These are phyloP conservation scores for Dactylellina drechsleri DNA, from an alignment of 2,329 filamentous ascomycete species.

Conservation along the genomic window DNA sequence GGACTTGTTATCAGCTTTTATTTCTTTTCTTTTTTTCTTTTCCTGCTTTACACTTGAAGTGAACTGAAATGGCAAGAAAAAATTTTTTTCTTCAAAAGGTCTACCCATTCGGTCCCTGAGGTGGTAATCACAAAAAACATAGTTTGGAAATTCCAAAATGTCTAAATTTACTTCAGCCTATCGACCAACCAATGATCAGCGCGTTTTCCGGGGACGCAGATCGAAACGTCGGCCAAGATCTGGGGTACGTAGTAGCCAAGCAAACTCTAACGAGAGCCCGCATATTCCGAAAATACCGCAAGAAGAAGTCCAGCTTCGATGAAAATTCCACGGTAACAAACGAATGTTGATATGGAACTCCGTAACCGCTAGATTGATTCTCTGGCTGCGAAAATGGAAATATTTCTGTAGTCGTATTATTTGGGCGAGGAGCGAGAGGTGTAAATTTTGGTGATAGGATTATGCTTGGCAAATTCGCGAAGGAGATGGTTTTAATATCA, in stretches of 20 bases:
- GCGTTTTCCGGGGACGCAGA: constrained; percentile 39
- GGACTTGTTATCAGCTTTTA: not conserved
- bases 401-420: no score
- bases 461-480: constrained; percentile 8
- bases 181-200: constrained; percentile 20
- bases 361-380: no score
- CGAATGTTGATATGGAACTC: no score
- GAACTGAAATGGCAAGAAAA: not conserved
- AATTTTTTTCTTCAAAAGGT: constrained; percentile 14
- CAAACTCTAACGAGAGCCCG: not conserved
- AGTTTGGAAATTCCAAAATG: not conserved
- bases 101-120: constrained; percentile 19
- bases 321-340: no score
- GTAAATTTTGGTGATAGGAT: not conserved
- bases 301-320: no score
- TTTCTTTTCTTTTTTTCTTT: not conserved
- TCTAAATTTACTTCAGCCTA: constrained; percentile 22
- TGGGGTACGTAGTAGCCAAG: constrained; percentile 40
- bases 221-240: constrained; percentile 46
- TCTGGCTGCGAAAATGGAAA: no score
- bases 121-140: constrained; percentile 7
- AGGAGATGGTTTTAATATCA: constrained; percentile 15
- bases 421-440: no score
- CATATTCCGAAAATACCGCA: no score
- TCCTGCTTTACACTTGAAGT: no score